Evolutionary conservation across 1,284 basidiomycete genomes (phyloP), one percentile per base, ranked within the genome.

Genomic region (Pterulicium gracile): DNA sequence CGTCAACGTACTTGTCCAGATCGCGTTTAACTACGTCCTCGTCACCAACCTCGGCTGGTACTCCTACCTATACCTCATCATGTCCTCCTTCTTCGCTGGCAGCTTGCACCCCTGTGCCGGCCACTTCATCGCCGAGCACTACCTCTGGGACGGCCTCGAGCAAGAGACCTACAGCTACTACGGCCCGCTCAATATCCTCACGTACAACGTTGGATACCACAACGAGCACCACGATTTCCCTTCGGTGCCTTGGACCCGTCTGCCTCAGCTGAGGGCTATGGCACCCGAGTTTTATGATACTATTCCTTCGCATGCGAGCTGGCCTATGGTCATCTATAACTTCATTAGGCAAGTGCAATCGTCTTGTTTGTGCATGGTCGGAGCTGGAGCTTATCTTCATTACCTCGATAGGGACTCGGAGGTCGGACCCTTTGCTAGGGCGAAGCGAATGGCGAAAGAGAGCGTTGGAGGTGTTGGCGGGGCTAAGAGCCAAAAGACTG

Each of bases 211-310:
- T 49, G 95, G 95, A 40, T 98, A 97, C 61, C 95, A 98, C 63
- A 97, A 98, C 65, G 95, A 98, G 61, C 95, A 98, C 64, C 95
- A 98, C 67, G 95, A 98, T 65, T 98, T 98, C 66, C 94, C 95
- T 4, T 92, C 90, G 2, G 70, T 98, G 1, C 78, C 96, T 0
- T 98, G 95, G 95, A 97, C 92, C 5, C 79, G 88, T n/a, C 75
- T 98, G 0, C 91, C 93, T 0, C 74, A 79, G 5, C 77, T 98
- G 14, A 79, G 82, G 20, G 71, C 73, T 3, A 73, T 97, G 45
- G 94, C 93, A 1, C 86, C 85, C 3, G 95, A 98, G 62, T 96
- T 88, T 62, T 98, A 98, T 67, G 88, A 93, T 55, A 77, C 70
- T 3, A 69, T 98, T 20, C 92, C 94, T 0, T 74, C 78, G 1